Conservation (phyloP, 73 alveolate genomes). For the Blepharisma japonicum region DNA sequence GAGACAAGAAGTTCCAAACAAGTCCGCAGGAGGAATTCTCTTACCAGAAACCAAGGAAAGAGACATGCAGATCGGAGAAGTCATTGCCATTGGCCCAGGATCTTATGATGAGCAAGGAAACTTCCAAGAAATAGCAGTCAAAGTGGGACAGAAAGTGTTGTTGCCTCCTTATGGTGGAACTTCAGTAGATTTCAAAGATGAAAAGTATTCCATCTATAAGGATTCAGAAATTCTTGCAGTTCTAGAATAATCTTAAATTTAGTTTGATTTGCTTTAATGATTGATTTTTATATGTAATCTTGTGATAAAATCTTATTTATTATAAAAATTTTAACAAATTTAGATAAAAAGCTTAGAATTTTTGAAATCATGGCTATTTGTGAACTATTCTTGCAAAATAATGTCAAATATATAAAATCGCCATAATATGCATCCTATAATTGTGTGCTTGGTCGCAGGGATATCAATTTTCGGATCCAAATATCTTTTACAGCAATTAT, state of each 20-base stretch:
- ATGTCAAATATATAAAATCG: too few relatives aligned
- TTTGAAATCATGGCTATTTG: too few relatives aligned
- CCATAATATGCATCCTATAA: too few relatives aligned
- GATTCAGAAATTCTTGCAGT: slow-evolving; percentile 34
- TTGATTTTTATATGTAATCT: too few relatives aligned
- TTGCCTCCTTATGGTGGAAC: slow-evolving; percentile 56
- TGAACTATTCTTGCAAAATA: too few relatives aligned
- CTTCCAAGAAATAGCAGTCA: slow-evolving; percentile 38
- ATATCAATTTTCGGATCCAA: neutral
- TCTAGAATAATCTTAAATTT: slow-evolving; percentile 22
- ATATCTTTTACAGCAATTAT: neutral
- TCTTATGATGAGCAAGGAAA: slow-evolving; percentile 47
- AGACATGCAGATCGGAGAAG: slow-evolving; percentile 49
- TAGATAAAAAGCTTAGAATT: too few relatives aligned
- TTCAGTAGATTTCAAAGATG: neutral
- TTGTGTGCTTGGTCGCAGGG: too few relatives aligned
- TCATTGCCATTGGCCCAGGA: slow-evolving; percentile 69
- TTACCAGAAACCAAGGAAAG: slow-evolving; percentile 43
- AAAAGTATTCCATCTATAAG: slow-evolving; percentile 19
- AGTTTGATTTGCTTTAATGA: too few relatives aligned
- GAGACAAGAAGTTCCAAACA: slow-evolving; percentile 50
- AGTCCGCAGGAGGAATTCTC: slow-evolving; percentile 61
- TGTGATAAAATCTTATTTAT: too few relatives aligned
- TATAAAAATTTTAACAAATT: too few relatives aligned
- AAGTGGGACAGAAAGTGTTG: slow-evolving; percentile 58